These are phyloP conservation scores for Saururus chinensis DNA, from an alignment of 164 flowering plant species.

Conservation along the genomic window DNA sequence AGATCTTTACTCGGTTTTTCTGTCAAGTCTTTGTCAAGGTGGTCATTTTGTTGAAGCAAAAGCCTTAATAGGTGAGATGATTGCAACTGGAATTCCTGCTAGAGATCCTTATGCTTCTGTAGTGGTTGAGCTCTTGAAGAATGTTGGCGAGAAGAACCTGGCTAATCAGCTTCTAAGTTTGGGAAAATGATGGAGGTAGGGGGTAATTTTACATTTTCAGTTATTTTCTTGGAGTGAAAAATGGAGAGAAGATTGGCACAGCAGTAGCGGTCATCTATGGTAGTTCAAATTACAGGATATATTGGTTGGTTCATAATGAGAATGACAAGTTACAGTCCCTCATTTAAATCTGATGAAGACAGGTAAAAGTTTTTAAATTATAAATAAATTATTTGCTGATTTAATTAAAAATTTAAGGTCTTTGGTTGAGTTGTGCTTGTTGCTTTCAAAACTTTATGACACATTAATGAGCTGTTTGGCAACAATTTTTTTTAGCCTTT, in stretches of 20 bases:
- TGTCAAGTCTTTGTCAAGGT: constrained; percentile 42
- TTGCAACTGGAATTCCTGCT: constrained; percentile 23
- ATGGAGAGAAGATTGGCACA: not conserved
- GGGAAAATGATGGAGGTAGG: not conserved
- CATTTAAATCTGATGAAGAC: too few species aligned
- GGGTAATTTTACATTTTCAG: not conserved
- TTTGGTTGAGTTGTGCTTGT: too few species aligned
- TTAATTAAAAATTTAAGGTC: too few species aligned
- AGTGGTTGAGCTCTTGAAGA: constrained; percentile 14
- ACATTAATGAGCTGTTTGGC: too few species aligned
- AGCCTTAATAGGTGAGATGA: constrained; percentile 40
- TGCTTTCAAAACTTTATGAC: too few species aligned
- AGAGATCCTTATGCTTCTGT: constrained; percentile 24
- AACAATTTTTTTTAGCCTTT: too few species aligned
- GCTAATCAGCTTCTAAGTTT: constrained; percentile 11
- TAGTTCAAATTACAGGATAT: not conserved
- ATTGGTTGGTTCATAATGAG: not conserved
- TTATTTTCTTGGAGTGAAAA: not conserved
- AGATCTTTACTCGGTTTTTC: constrained; percentile 44
- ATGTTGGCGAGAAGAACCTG: constrained; percentile 19
- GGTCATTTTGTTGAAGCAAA: constrained; percentile 43
- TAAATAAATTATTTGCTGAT: too few species aligned
- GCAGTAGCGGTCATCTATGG: not conserved
- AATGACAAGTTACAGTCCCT: not conserved
- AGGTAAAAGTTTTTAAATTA: too few species aligned